Base-by-base conservation (phyloP, 345 rosid species). In the Gossypium raimondii region DNA sequence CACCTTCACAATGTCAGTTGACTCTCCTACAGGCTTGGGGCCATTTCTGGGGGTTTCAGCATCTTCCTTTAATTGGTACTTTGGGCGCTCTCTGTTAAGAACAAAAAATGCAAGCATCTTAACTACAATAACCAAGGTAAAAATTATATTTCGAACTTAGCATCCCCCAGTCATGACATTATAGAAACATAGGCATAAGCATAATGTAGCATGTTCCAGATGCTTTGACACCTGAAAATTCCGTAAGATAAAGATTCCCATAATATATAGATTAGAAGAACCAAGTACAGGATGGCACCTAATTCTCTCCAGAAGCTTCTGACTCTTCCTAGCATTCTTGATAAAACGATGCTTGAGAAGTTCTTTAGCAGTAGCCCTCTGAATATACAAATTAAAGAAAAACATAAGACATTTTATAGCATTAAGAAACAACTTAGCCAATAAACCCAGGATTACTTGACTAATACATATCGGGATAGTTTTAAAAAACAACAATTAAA, bases 281-380 rank as follows among this genome's bases (percentile, higher is more conserved):
- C 24, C 25, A 17, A 73, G 69, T 62, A 55, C 74, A 72, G 58
- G 11, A 76, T 80, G 78, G 70, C 78, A 96, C 99, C 92, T 96
- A 86, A 96, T 93, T 87, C 97, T 92, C 82, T 93, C 99, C 72
- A 82, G 83, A 84, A 96, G 98, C 83, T 76, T 92, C 44, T 88
- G 93, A 87, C 93, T 92, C 90, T 89, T 93, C 83, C 93, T 88
- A 51, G 84, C 93, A 87, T 78, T 87, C 84, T 68, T 92, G 66
- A 93, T 90, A 78, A 93, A 96, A 20, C 97, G 94, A 70, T 90
- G 92, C 87, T 83, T 96, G 77, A 92, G 86, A 80, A 96, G 97
- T 73, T 96, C 99, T 87, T 86, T 96, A 67, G 99, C 99, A 80
- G 91, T 92, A 84, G 85, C 91, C 83, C 99, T 87, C 99, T 93